These are phyloP conservation scores for Kentomonas sorsogonicus DNA, from an alignment of 208 protist species.

Conservation along the genomic window DNA sequence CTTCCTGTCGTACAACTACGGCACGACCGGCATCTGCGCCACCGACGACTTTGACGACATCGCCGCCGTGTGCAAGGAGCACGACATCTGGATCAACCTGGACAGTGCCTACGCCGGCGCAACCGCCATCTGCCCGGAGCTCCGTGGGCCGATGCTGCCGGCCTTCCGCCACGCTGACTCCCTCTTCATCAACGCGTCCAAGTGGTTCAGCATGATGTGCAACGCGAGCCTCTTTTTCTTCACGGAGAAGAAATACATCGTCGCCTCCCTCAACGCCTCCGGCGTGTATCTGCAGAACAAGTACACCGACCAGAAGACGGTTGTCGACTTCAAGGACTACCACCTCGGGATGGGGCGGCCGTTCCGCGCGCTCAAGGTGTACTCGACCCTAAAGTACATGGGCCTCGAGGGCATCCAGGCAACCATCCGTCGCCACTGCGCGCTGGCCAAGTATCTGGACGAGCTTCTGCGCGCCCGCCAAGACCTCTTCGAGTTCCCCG, in stretches of 20 bases:
- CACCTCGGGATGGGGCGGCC: constrained; percentile 54
- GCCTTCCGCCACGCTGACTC: constrained; percentile 29
- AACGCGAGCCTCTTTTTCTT: constrained; percentile 47
- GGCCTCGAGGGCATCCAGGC: constrained; percentile 45
- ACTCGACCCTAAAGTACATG: constrained; percentile 47
- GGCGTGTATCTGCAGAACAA: constrained; percentile 41
- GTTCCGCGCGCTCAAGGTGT: constrained; percentile 64
- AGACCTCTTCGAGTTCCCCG: constrained; percentile 20
- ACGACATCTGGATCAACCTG: constrained; percentile 55
- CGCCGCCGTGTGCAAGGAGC: constrained; percentile 19
- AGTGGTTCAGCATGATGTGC: constrained; percentile 49
- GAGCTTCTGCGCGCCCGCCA: constrained; percentile 13
- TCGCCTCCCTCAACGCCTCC: constrained; percentile 36
- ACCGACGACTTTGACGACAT: constrained; percentile 43
- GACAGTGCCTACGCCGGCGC: constrained; percentile 56
- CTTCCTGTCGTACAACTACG: constrained; percentile 41
- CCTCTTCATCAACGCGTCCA: constrained; percentile 54
- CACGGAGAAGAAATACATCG: constrained; percentile 28
- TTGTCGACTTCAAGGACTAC: constrained; percentile 66
- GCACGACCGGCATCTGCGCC: constrained; percentile 52
- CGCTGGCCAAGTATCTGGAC: constrained; percentile 32
- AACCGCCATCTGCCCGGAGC: constrained; percentile 46
- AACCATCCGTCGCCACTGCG: constrained; percentile 36
- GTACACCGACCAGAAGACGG: constrained; percentile 22
- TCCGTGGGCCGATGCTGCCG: constrained; percentile 25